Conservation (phyloP, 2,329 filamentous ascomycete species). For the Cladophialophora carrionii region DNA sequence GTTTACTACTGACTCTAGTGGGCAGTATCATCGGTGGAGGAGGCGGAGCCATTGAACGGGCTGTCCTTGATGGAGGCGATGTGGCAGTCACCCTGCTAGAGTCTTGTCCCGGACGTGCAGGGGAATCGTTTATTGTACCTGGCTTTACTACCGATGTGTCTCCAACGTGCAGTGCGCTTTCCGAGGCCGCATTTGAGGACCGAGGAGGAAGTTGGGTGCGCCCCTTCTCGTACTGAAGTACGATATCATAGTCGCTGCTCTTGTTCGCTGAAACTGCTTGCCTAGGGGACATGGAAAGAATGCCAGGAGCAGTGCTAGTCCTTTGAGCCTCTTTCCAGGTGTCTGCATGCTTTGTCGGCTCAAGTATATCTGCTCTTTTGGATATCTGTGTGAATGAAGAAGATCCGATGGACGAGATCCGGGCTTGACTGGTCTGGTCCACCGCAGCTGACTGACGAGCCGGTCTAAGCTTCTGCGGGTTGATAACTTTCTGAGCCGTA, state of each 20-base stretch:
- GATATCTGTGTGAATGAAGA: neutral
- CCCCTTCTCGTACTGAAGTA: neutral
- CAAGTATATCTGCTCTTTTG: neutral
- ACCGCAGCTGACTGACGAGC: neutral
- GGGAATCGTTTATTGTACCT: neutral
- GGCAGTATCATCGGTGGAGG: neutral
- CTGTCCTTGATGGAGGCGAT: neutral
- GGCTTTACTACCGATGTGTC: neutral
- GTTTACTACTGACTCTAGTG: neutral
- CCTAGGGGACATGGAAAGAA: neutral
- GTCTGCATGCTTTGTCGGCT: neutral
- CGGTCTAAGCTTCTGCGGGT: constrained; percentile 8
- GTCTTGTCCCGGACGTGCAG: neutral
- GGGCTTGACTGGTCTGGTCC: neutral
- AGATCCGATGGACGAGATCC: neutral
- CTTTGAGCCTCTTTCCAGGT: neutral
- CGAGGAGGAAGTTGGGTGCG: neutral
- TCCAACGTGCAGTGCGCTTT: neutral
- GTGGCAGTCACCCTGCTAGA: neutral
- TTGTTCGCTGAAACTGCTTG: neutral
- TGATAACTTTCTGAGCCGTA: constrained; percentile 11
- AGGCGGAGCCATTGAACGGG: constrained; percentile 16
- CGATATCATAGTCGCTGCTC: neutral
- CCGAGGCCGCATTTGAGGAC: neutral
- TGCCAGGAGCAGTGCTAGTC: neutral